phyloP scores from a whole-genome alignment of 2,329 filamentous ascomycete genomes.

The Aspergillus intermedius region DNA sequence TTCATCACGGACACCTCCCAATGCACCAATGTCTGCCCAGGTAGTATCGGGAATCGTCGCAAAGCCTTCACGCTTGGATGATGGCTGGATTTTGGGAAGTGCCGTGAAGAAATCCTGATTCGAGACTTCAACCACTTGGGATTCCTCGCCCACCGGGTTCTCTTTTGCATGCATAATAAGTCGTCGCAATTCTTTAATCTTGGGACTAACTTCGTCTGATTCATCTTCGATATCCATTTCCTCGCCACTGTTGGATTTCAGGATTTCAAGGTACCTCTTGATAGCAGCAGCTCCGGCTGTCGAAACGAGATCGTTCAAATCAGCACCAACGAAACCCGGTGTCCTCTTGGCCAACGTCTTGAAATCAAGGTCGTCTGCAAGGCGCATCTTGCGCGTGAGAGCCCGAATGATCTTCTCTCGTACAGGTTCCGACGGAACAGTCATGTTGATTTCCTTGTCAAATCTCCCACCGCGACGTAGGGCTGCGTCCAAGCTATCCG shows the following conservation, averaged over 20 bases:
- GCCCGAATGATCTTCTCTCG: slow-evolving; percentile 72
- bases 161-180: slow-evolving; percentile 52
- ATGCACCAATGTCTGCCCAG: slow-evolving; percentile 85
- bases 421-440: slow-evolving; percentile 72
- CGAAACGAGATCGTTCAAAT: slow-evolving; percentile 66
- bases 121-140: slow-evolving; percentile 51
- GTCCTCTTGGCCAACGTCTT: slow-evolving; percentile 70
- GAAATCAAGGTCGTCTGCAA: slow-evolving; percentile 68
- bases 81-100: slow-evolving; percentile 68
- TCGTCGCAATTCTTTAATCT: slow-evolving; percentile 42
- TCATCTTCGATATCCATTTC: slow-evolving; percentile 50
- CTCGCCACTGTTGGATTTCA: slow-evolving; percentile 41
- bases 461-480: slow-evolving; percentile 69
- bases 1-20: slow-evolving; percentile 70
- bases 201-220: slow-evolving; percentile 27
- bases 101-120: slow-evolving; percentile 68
- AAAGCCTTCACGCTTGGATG: slow-evolving; percentile 87
- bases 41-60: slow-evolving; percentile 89
- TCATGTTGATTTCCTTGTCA: slow-evolving; percentile 77
- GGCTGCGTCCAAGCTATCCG: slow-evolving; percentile 76
- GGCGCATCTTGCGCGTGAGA: slow-evolving; percentile 58
- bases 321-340: slow-evolving; percentile 87
- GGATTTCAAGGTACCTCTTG: slow-evolving; percentile 50
- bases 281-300: slow-evolving; percentile 61
- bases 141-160: slow-evolving; percentile 47